Evolutionary conservation across 306 rosid genomes (phyloP).

Genomic region (Canavalia ensiformis): DNA sequence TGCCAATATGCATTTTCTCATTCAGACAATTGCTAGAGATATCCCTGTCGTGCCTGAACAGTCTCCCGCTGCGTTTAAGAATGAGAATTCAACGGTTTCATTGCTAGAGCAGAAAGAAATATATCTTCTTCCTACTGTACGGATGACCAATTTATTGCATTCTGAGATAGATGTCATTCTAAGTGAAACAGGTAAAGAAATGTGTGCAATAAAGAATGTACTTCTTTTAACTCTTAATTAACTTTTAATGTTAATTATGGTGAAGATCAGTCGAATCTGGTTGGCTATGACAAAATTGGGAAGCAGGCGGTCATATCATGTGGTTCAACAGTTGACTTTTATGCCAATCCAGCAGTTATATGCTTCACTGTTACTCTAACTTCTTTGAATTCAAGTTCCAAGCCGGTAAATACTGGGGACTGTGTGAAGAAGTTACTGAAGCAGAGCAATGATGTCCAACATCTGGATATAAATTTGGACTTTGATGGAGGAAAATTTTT

Average conservation of each 20-base stretch:
- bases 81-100: constrained; percentile 63
- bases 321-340: constrained; percentile 75
- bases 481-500: constrained; percentile 74
- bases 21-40: constrained; percentile 75
- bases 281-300: constrained; percentile 60
- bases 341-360: constrained; percentile 79
- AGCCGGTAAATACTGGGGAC: constrained; percentile 79
- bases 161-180: constrained; percentile 76
- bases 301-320: constrained; percentile 72
- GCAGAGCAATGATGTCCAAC: constrained; percentile 68
- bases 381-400: constrained; percentile 68
- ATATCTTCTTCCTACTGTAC: constrained; percentile 90
- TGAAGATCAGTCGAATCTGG: constrained; percentile 65
- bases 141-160: constrained; percentile 80
- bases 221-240: constrained; percentile 41
- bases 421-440: constrained; percentile 83
- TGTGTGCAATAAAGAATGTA: constrained; percentile 40
- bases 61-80: constrained; percentile 50
- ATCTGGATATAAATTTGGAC: constrained; percentile 80
- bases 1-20: constrained; percentile 78
- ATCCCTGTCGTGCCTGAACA: constrained; percentile 73
- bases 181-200: constrained; percentile 80
- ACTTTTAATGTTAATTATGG: constrained; percentile 44
- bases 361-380: constrained; percentile 74
- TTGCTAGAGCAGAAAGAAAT: constrained; percentile 87